Conservation (phyloP, 2,329 filamentous ascomycete species). For the Pyrenophora tritici-repentis region DNA sequence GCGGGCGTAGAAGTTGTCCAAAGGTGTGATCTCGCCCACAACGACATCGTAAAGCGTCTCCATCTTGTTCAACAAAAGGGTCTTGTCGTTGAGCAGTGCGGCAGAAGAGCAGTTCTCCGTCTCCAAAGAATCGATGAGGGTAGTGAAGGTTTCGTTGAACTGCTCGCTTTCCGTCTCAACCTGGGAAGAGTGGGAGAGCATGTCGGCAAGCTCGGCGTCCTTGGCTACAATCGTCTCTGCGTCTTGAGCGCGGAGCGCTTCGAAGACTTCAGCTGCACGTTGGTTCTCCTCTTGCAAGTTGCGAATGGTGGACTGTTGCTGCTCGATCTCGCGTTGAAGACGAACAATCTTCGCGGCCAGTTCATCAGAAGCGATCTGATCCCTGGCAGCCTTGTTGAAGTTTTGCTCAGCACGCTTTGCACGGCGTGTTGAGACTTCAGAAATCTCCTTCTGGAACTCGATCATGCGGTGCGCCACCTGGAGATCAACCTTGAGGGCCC, state of each 20-base stretch:
- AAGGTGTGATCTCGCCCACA: slow-evolving; percentile 16
- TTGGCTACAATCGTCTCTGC: slow-evolving; percentile 2
- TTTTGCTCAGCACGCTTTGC: slow-evolving; percentile 20
- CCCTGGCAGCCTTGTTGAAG: slow-evolving; percentile 6
- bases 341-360: slow-evolving; percentile 11
- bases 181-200: not conserved
- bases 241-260: slow-evolving; percentile 7
- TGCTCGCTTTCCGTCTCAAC: slow-evolving; percentile 17
- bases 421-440: slow-evolving; percentile 11
- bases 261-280: slow-evolving; percentile 7
- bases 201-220: not conserved
- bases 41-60: slow-evolving; percentile 15
- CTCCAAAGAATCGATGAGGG: slow-evolving; percentile 16
- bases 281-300: slow-evolving; percentile 20
- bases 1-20: slow-evolving; percentile 13
- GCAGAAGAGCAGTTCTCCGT: slow-evolving; percentile 5
- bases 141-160: slow-evolving; percentile 9
- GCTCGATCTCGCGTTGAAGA: slow-evolving; percentile 13
- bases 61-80: slow-evolving; percentile 2
- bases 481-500: slow-evolving; percentile 22
- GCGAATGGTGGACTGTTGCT: slow-evolving; percentile 10
- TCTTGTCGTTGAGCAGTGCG: slow-evolving; percentile 5
- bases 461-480: slow-evolving; percentile 18
- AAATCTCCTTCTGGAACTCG: slow-evolving; percentile 15
- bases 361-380: slow-evolving; percentile 4